phyloP scores from a whole-genome alignment of 1,139 yeast species.

The Taiozyma onychis region DNA sequence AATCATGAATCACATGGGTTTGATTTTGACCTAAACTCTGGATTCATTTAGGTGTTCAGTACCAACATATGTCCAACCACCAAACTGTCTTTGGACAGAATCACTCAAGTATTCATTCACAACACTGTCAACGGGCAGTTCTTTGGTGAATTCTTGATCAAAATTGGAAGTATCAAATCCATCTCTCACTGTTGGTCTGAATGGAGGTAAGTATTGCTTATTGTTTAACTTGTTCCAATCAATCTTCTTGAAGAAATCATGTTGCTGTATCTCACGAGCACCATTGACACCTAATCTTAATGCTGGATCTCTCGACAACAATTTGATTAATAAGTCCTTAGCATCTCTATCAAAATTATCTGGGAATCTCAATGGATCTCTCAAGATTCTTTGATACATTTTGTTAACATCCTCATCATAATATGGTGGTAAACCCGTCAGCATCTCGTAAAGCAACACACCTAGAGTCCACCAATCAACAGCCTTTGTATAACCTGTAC shows the following conservation, averaged over 20 bases:
- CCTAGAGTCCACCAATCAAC: slow-evolving; percentile 99
- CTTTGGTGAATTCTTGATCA: slow-evolving; percentile 88
- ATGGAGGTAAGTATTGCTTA: slow-evolving; percentile 93
- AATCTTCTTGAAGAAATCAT: slow-evolving; percentile 82
- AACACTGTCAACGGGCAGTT: slow-evolving; percentile 91
- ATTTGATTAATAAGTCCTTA: slow-evolving; percentile 67
- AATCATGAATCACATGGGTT: not conserved
- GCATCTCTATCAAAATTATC: slow-evolving; percentile 86
- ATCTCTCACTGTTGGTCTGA: slow-evolving; percentile 85
- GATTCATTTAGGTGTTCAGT: slow-evolving; percentile 31
- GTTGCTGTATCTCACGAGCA: slow-evolving; percentile 78
- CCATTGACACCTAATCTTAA: slow-evolving; percentile 75
- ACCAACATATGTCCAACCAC: slow-evolving; percentile 97
- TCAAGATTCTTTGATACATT: slow-evolving; percentile 90
- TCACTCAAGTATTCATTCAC: slow-evolving; percentile 88
- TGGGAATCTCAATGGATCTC: slow-evolving; percentile 86
- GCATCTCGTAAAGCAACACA: slow-evolving; percentile 88
- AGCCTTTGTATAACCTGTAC: slow-evolving; percentile 89
- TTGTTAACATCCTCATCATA: slow-evolving; percentile 91
- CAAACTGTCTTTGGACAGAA: slow-evolving; percentile 92
- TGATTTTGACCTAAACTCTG: not conserved
- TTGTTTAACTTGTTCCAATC: slow-evolving; percentile 84
- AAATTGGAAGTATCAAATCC: slow-evolving; percentile 89
- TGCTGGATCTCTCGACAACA: slow-evolving; percentile 81
- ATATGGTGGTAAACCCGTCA: slow-evolving; percentile 94